Evolutionary conservation across 1,284 basidiomycete species (phyloP).

Genomic region (Tilletia caries): DNA sequence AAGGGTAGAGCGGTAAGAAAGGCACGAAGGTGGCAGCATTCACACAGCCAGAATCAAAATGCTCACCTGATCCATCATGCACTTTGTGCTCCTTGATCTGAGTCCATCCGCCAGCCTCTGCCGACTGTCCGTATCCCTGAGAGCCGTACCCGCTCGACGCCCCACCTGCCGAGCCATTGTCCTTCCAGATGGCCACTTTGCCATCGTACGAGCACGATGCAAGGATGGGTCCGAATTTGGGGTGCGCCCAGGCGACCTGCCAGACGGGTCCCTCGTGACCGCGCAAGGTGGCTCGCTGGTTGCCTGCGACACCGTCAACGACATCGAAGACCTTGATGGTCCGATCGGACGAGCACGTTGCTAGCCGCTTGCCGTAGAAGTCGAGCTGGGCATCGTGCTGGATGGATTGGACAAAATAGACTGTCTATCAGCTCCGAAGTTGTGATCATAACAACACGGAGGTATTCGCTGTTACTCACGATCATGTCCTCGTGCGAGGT

Average conservation of each 20-base stretch:
- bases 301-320: constrained; percentile 72
- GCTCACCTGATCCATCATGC: constrained; percentile 83
- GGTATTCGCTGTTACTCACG: constrained; percentile 17
- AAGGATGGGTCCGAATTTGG: constrained; percentile 83
- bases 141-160: constrained; percentile 26
- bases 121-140: constrained; percentile 19
- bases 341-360: constrained; percentile 92
- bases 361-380: constrained; percentile 93
- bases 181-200: constrained; percentile 97
- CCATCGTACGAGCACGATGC: constrained; percentile 98
- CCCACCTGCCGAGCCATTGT: constrained; percentile 60
- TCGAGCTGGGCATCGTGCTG: constrained; percentile 92
- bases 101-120: constrained; percentile 63
- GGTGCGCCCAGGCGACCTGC: constrained; percentile 99
- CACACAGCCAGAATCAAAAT: not conserved
- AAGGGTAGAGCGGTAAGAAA: not conserved
- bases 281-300: constrained; percentile 56
- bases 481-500: constrained; percentile 53
- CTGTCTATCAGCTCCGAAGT: too few species aligned
- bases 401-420: not conserved
- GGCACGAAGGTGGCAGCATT: too few species aligned
- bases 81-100: constrained; percentile 95
- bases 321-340: constrained; percentile 95
- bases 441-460: not conserved
- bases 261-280: constrained; percentile 90